Evolutionary conservation across 2,329 filamentous ascomycete genomes (phyloP), one percentile per base, ranked within the genome.

Genomic region (Anisogramma anomala): DNA sequence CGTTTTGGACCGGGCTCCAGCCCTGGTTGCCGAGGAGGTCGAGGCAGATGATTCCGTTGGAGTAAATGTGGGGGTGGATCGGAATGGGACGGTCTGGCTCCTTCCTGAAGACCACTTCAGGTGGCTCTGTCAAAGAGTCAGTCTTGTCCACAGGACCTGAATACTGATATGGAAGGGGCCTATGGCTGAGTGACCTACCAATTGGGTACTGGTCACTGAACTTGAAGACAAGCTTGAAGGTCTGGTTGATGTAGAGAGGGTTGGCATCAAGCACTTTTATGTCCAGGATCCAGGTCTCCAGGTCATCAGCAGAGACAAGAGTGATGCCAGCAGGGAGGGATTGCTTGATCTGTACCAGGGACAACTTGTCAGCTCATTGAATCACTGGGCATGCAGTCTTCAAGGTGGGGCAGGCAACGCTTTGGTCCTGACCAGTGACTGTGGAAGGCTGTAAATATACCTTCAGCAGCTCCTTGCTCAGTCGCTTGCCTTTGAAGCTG

Each of bases 1-100:
- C 91, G 45, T 89, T 95, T 58, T 98, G 91, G 0, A 98, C 89
- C 0, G 91, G 91, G 35, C 83, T 91, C 91, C 91, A 98, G 42
- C 91, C 91, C 49, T 86, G 80, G 8, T 74, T 69, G 39, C 86
- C 86, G 7, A 98, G 77, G 1, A 98, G 74, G 54, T 98, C 91
- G 36, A 98, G 81, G 56, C 91, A 98, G 58, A 98, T 98, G 60
- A 96, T 94, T 53, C 91, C 91, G 62, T 98, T 98, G 53, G 84
- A 91, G 67, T 98, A 98, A 61, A 98, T 84, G 65, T 98, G 91
- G 3, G 91, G 91, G 56, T 98, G 91, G 60, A 94, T 88, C 1
- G 91, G 91, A 53, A 98, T 88, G 27, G 73, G 71, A 33, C 77
- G 73, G 52, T 73, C 67, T 25, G 75, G 60, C 39, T 74, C 66